phyloP scores from a whole-genome alignment of 2,329 filamentous ascomycete species.

The Chaetomiaceae sp. region DNA sequence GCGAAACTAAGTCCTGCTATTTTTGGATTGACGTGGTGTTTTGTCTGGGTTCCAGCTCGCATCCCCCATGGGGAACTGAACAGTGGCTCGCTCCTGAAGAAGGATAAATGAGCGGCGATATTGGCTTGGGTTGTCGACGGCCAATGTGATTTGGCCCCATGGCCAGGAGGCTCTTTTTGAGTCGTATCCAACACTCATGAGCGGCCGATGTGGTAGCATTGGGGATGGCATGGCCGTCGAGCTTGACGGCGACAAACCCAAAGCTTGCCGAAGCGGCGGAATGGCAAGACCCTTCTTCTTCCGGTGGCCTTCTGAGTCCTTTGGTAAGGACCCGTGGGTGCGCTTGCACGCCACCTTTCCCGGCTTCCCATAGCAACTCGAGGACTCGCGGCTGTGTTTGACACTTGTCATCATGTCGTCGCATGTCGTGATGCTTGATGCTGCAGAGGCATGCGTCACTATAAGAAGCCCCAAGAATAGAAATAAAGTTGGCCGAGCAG shows the following conservation, averaged over 20 bases:
- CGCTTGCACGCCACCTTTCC: not conserved
- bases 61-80: conserved; percentile 11
- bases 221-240: conserved; percentile 7
- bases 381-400: not conserved
- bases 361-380: not conserved
- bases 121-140: conserved; percentile 3
- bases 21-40: conserved; percentile 26
- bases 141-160: conserved; percentile 15
- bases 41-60: conserved; percentile 7
- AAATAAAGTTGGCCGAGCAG: conserved; percentile 22
- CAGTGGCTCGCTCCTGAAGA: conserved; percentile 2
- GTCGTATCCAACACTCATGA: conserved; percentile 17
- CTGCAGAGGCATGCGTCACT: conserved; percentile 5
- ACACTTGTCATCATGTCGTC: conserved; percentile 1
- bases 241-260: conserved; percentile 14
- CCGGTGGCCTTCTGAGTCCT: not conserved
- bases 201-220: conserved; percentile 11
- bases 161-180: conserved; percentile 10
- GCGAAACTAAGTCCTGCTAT: conserved; percentile 20
- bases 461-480: conserved; percentile 22
- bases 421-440: not conserved
- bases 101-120: conserved; percentile 21
- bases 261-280: conserved; percentile 6
- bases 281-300: not conserved
- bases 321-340: not conserved